Evolutionary conservation across 352 stramenopile genomes (phyloP).

Genomic region (Blastocystis sp.): DNA sequence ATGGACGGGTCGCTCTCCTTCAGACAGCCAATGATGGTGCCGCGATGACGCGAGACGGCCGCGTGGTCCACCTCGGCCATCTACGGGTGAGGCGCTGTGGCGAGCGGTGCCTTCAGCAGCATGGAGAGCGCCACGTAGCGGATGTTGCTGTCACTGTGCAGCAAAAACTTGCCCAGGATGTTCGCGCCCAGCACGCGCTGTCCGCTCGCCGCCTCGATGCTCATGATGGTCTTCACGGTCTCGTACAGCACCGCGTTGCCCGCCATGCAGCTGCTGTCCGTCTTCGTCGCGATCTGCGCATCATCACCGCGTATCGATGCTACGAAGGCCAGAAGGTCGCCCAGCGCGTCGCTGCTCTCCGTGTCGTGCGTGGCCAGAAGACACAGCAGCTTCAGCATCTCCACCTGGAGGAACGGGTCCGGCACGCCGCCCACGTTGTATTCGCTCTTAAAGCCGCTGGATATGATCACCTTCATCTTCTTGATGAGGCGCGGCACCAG

Average conservation of each 20-base stretch:
- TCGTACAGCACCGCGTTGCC: constrained; percentile 98
- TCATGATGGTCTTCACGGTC: constrained; percentile 87
- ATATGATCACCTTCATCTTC: constrained; percentile 90
- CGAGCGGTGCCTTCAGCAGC: constrained; percentile 23
- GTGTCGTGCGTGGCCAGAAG: constrained; percentile 90
- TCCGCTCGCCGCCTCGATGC: constrained; percentile 51
- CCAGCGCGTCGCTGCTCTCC: constrained; percentile 86
- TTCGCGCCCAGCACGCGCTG: constrained; percentile 76
- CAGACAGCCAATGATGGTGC: constrained; percentile 88
- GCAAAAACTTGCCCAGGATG: constrained; percentile 95
- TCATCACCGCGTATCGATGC: background rate
- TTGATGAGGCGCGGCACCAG: constrained; percentile 82
- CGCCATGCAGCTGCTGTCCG: constrained; percentile 96
- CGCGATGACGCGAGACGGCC: constrained; percentile 92
- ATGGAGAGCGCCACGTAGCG: constrained; percentile 91
- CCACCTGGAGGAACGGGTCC: constrained; percentile 92
- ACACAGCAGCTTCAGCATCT: constrained; percentile 84
- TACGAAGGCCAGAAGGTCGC: constrained; percentile 86
- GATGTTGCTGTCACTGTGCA: constrained; percentile 99
- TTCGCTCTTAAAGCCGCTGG: constrained; percentile 93
- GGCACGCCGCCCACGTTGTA: constrained; percentile 96
- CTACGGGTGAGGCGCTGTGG: background rate
- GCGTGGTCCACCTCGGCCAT: constrained; percentile 72
- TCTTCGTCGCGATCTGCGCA: constrained; percentile 99
- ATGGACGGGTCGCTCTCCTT: constrained; percentile 97